Conservation (phyloP, 352 stramenopile genomes). For the Phytophthora cactorum region DNA sequence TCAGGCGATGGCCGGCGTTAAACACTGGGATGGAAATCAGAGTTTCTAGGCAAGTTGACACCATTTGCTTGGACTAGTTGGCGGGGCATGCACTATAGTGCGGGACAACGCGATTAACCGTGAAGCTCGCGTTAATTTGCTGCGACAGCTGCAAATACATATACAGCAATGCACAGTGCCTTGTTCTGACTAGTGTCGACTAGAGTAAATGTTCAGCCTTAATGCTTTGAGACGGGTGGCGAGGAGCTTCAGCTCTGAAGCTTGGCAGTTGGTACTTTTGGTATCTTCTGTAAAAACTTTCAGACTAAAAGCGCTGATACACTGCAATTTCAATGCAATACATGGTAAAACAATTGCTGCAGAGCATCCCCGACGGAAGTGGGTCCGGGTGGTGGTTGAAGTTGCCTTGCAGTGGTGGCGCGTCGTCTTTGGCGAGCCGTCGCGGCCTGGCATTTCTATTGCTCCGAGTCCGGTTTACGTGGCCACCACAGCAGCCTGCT, state of each 20-base stretch:
- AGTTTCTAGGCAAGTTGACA: constrained; percentile 11
- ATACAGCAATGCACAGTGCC: neutral
- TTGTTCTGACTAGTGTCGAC: constrained; percentile 9
- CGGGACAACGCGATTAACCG: constrained; percentile 27
- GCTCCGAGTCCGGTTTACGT: neutral
- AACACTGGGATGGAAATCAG: constrained; percentile 23
- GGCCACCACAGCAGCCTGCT: neutral
- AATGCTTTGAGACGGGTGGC: constrained; percentile 9
- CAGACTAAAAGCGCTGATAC: neutral
- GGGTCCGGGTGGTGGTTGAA: constrained; percentile 17
- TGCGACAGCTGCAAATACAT: neutral
- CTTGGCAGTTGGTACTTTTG: neutral
- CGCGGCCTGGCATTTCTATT: constrained; percentile 12
- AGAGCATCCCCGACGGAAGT: constrained; percentile 7
- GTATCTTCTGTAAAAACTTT: neutral
- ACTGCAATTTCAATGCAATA: neutral
- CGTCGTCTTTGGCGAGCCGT: constrained; percentile 24
- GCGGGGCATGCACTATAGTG: neutral
- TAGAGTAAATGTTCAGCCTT: constrained; percentile 17
- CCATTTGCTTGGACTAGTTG: neutral
- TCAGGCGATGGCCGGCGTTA: constrained; percentile 25
- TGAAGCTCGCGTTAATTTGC: constrained; percentile 9
- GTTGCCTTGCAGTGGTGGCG: constrained; percentile 13
- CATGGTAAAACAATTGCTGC: neutral
- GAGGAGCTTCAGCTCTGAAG: constrained; percentile 16